A percentile compares a stretch with the other conserved stretches of the same genome.
Evolutionary conservation across 352 stramenopile species (phyloP).

Genomic region (Globisporangium nagaii): DNA sequence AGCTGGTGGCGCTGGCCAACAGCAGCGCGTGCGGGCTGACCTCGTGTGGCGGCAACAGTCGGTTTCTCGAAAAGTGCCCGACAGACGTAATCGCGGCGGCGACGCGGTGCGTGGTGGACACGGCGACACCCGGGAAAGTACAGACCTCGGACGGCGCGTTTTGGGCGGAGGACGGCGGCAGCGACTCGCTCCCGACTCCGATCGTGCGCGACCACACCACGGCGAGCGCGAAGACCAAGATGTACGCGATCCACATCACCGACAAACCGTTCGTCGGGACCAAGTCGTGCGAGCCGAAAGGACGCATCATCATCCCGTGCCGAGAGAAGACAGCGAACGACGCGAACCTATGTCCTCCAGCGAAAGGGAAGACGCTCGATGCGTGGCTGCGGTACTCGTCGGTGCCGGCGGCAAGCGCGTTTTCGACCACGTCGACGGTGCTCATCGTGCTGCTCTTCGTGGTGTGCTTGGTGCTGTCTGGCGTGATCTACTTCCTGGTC

Average conservation of each 20-base stretch:
- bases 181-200: slow-evolving; percentile 32
- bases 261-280: slow-evolving; percentile 31
- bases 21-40: slow-evolving; percentile 15
- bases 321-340: slow-evolving; percentile 39
- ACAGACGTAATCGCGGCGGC: slow-evolving; percentile 24
- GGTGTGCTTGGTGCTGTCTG: slow-evolving; percentile 26
- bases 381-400: slow-evolving; percentile 50
- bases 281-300: slow-evolving; percentile 41
- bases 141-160: slow-evolving; percentile 25
- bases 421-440: slow-evolving; percentile 52
- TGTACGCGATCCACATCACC: slow-evolving; percentile 65
- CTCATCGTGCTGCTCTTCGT: slow-evolving; percentile 34
- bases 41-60: slow-evolving; percentile 43
- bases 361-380: slow-evolving; percentile 34
- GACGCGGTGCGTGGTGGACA: slow-evolving; percentile 38
- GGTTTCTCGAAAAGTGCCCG: slow-evolving; percentile 38
- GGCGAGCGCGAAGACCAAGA: slow-evolving; percentile 8
- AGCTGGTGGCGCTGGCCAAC: slow-evolving; percentile 13
- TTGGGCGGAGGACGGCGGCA: slow-evolving; percentile 64
- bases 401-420: slow-evolving; percentile 25
- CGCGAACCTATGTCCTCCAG: slow-evolving; percentile 34
- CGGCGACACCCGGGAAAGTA: slow-evolving; percentile 26
- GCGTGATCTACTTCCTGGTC: slow-evolving; percentile 48
- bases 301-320: slow-evolving; percentile 65
- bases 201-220: slow-evolving; percentile 46